Evolutionary conservation across 768 basidiomycete species (phyloP), one percentile per base, ranked within the genome.

Genomic region (Mycena rebaudengoi): DNA sequence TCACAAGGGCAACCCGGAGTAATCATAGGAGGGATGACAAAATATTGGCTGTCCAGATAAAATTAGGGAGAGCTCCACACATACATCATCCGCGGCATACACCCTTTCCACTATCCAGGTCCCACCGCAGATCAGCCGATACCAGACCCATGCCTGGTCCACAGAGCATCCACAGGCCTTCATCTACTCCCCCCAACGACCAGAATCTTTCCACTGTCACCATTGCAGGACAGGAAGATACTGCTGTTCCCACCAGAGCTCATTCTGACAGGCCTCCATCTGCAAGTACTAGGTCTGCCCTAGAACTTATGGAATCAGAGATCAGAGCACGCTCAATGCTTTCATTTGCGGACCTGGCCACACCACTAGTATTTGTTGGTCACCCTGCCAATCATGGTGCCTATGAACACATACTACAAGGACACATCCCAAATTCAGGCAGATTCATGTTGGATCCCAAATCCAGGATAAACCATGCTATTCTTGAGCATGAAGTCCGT

Each of bases 351-450:
- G 30, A 41, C 12, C 23, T 52, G 2, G 33, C 33, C 18, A 53
- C 20, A 1, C 69, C 69, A 8, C 63, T 72, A 0, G 45, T 58
- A 1, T 70, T 72, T 52, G 33, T 63, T 7, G 62, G 68, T 21
- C 26, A 64, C 8, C 70, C 70, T 10, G 11, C 44, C 13, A 32
- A 44, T 2, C 35, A 45, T 40, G 67, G 55, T 10, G 40, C 50
- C 11, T 71, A 54, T 29, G 20, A 33, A 21, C 61, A 30, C 13
- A 49, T 48, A 26, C 11, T 26, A 4, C 39, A 51, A 0, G 25
- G 37, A n/a, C n/a, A n/a, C n/a, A 21, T 45, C 3, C 45, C 28
- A 8, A 59, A 59, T 13, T 21, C 37, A 10, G 57, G 57, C 3
- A 10, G 14, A 23, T 41, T 49, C 20, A 5, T 13, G 18, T 21